Conservation (phyloP, 2,329 filamentous ascomycete genomes). For the Microcyclosporella mali region DNA sequence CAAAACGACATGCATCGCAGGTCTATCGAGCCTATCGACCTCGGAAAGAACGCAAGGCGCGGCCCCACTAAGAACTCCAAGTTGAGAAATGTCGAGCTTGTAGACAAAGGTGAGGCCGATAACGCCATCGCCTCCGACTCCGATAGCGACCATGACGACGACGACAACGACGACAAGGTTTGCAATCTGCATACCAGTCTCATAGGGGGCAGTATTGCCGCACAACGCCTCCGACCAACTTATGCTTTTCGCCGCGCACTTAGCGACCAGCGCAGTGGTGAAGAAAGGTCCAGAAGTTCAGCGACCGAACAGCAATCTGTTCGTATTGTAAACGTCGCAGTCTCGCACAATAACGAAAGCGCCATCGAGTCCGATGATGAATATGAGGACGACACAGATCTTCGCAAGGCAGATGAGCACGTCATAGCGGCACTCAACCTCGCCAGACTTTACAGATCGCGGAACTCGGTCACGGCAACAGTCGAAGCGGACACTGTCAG, state of each 20-base stretch:
- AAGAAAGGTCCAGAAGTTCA: background rate
- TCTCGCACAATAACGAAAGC: slow-evolving; percentile 1
- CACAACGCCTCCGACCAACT: slow-evolving; percentile 6
- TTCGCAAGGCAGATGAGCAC: background rate
- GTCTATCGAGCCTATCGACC: too few species aligned
- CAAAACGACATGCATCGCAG: too few species aligned
- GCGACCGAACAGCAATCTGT: background rate
- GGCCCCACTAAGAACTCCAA: background rate
- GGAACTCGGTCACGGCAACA: background rate
- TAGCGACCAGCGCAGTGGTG: slow-evolving; percentile 4
- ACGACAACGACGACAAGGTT: slow-evolving; percentile 4
- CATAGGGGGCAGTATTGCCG: background rate
- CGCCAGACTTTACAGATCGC: background rate
- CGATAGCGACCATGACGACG: slow-evolving; percentile 17
- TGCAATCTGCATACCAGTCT: too few species aligned
- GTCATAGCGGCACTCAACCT: slow-evolving; percentile 1
- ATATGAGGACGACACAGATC: background rate
- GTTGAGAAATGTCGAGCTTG: slow-evolving; percentile 1
- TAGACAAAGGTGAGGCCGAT: slow-evolving; percentile 5
- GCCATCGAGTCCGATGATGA: slow-evolving; percentile 8
- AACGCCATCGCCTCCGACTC: slow-evolving; percentile 7
- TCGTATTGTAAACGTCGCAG: too few species aligned
- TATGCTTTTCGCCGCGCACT: slow-evolving; percentile 14
- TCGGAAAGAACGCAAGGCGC: background rate
- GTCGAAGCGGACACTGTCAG: background rate